Conservation (phyloP, 345 rosid species). For the Excoecaria cochinchinensis region DNA sequence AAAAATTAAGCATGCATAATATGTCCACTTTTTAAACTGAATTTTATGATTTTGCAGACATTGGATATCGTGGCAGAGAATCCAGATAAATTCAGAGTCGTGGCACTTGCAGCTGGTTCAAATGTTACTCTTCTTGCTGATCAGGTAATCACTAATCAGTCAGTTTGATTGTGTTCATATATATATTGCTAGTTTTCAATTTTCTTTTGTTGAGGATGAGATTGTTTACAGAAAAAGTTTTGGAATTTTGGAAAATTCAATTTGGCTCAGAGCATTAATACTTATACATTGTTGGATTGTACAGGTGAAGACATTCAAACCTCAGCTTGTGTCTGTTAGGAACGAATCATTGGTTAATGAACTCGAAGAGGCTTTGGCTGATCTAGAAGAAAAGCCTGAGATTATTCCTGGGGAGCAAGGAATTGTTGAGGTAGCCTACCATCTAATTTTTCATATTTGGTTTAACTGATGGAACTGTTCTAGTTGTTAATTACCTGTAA, state of each 20-base stretch:
- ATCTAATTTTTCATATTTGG: slow-evolving; percentile 17
- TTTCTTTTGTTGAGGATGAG: neutral
- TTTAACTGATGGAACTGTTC: slow-evolving; percentile 9
- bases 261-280: neutral
- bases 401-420: slow-evolving; percentile 95
- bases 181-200: too few relatives aligned
- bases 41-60: slow-evolving; percentile 49
- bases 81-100: slow-evolving; percentile 83
- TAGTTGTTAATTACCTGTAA: slow-evolving; percentile 17
- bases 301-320: slow-evolving; percentile 84
- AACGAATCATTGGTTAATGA: slow-evolving; percentile 69
- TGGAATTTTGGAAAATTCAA: neutral
- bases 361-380: slow-evolving; percentile 81
- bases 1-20: neutral
- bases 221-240: neutral
- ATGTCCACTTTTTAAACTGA: neutral
- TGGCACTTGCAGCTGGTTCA: slow-evolving; percentile 96
- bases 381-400: slow-evolving; percentile 78
- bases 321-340: slow-evolving; percentile 80
- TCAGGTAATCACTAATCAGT: slow-evolving; percentile 68
- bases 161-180: neutral
- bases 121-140: slow-evolving; percentile 91
- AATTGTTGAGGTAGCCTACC: slow-evolving; percentile 59
- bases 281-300: slow-evolving; percentile 11
- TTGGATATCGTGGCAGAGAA: slow-evolving; percentile 88